Evolutionary conservation across 306 rosid species (phyloP).

Genomic region (Morella rubra): DNA sequence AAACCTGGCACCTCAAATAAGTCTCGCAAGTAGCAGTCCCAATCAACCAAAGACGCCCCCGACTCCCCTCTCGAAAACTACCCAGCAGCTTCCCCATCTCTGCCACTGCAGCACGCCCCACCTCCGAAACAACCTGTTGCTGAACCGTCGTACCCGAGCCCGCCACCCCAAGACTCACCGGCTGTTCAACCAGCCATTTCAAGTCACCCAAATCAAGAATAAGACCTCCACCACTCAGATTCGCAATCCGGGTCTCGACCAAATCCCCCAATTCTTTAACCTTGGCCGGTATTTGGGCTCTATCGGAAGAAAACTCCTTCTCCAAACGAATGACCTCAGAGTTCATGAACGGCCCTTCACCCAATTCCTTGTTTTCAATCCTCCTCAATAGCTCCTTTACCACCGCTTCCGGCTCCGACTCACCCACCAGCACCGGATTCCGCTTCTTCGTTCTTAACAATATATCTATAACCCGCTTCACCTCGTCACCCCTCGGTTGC

Average conservation of each 20-base stretch:
- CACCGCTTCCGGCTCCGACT: conserved; percentile 81
- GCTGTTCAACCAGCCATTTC: conserved; percentile 92
- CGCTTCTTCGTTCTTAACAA: conserved; percentile 59
- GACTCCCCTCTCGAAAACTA: conserved; percentile 52
- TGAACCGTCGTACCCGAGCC: conserved; percentile 44
- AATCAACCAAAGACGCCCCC: conserved; percentile 70
- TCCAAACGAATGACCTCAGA: conserved; percentile 66
- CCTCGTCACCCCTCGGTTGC: conserved; percentile 67
- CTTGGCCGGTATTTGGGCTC: conserved; percentile 42
- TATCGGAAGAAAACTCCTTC: conserved; percentile 68
- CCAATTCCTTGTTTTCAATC: conserved; percentile 67
- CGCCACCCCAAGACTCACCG: conserved; percentile 40
- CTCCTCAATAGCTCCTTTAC: conserved; percentile 64
- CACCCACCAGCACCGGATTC: conserved; percentile 93
- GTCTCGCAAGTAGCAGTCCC: conserved; percentile 99
- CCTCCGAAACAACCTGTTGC: conserved; percentile 65
- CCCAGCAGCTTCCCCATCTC: conserved; percentile 75
- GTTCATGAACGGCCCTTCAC: conserved; percentile 47
- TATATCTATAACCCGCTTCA: conserved; percentile 60
- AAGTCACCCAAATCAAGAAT: conserved; percentile 84
- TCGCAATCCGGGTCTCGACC: conserved; percentile 53
- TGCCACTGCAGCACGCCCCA: conserved; percentile 65
- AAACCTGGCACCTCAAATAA: conserved; percentile 96
- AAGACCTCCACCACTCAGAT: conserved; percentile 46
- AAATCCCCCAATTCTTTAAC: conserved; percentile 64